Conservation (phyloP, 2,329 filamentous ascomycete genomes). For the Trichoderma hamatum region DNA sequence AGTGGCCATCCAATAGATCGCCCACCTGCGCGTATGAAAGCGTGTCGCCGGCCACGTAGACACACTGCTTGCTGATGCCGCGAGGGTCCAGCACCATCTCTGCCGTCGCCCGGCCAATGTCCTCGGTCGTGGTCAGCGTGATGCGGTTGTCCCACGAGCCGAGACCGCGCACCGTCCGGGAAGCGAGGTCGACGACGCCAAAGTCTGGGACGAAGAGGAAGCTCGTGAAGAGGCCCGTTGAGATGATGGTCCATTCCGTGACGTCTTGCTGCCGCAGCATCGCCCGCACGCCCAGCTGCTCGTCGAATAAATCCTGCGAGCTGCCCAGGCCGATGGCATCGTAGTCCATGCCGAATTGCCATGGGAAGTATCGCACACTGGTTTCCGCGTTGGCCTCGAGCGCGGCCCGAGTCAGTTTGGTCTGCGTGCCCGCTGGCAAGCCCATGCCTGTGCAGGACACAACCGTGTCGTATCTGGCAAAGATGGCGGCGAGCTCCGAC, state of each 20-base stretch:
- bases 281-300: slow-evolving; percentile 63
- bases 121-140: slow-evolving; percentile 63
- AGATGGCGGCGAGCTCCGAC: slow-evolving; percentile 45
- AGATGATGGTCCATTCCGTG: slow-evolving; percentile 65
- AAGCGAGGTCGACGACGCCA: slow-evolving; percentile 59
- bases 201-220: slow-evolving; percentile 68
- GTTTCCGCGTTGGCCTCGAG: slow-evolving; percentile 44
- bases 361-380: slow-evolving; percentile 61
- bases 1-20: slow-evolving; percentile 52
- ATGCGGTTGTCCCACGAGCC: slow-evolving; percentile 64
- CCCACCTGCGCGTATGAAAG: slow-evolving; percentile 59
- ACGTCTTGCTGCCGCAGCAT: slow-evolving; percentile 45
- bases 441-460: slow-evolving; percentile 66
- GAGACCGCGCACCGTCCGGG: slow-evolving; percentile 53
- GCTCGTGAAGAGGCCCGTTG: slow-evolving; percentile 71
- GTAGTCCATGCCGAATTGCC: slow-evolving; percentile 77
- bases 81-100: slow-evolving; percentile 54
- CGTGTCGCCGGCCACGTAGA: slow-evolving; percentile 66
- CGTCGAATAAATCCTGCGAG: slow-evolving; percentile 67
- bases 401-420: slow-evolving; percentile 59
- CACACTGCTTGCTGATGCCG: slow-evolving; percentile 45
- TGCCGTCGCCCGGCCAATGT: slow-evolving; percentile 65
- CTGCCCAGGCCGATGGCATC: slow-evolving; percentile 62
- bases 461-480: slow-evolving; percentile 55
- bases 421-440: slow-evolving; percentile 56